Evolutionary conservation across 2,329 filamentous ascomycete genomes (phyloP).

Genomic region (Fusarium mexicanum): DNA sequence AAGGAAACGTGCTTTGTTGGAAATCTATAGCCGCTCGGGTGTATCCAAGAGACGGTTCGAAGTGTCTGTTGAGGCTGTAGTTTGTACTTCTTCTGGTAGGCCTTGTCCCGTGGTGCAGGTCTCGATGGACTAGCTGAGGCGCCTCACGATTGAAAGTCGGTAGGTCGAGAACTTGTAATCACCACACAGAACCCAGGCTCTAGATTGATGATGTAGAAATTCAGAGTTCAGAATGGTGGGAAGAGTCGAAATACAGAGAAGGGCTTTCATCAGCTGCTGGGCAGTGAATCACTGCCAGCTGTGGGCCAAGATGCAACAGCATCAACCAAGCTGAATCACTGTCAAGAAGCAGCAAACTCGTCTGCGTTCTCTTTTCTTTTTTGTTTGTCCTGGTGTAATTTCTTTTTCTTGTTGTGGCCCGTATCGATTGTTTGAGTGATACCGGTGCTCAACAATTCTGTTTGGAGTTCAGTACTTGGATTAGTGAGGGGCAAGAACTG

Average conservation of each 20-base stretch:
- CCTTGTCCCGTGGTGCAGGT: background rate
- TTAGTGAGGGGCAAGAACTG: background rate
- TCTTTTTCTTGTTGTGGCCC: fast-evolving
- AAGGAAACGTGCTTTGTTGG: background rate
- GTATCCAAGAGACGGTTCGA: background rate
- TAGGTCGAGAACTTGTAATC: background rate
- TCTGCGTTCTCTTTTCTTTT: too few species aligned
- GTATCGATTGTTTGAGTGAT: background rate
- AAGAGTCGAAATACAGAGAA: too few species aligned
- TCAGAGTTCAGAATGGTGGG: too few species aligned
- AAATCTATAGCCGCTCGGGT: fast-evolving
- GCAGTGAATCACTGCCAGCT: background rate
- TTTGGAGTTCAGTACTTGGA: background rate
- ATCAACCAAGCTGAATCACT: background rate
- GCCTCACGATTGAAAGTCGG: background rate
- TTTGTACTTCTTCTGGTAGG: background rate
- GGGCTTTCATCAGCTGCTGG: background rate
- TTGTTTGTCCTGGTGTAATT: fast-evolving
- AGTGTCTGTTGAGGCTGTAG: too few species aligned
- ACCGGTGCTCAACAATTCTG: fast-evolving
- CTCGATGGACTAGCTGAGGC: background rate
- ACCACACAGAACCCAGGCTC: background rate
- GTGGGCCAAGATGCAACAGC: too few species aligned
- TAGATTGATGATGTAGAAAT: background rate
- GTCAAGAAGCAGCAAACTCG: too few species aligned